Evolutionary conservation across 208 protist species (phyloP).

Genomic region (Leishmania amazonensis): DNA sequence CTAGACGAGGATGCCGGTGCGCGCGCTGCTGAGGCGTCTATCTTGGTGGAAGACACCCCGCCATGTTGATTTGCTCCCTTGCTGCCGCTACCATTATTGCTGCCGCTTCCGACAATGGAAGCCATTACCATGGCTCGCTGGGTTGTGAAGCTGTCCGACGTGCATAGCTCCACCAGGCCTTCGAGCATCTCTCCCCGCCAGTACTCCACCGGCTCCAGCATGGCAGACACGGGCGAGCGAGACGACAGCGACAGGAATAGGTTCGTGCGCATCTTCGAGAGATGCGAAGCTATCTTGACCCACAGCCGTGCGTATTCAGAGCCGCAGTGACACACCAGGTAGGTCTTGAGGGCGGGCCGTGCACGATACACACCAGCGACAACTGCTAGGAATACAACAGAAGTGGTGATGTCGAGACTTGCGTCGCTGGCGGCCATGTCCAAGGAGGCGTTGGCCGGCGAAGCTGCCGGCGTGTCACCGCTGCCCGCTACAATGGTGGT

Average conservation of each 20-base stretch:
- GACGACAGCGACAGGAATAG: conserved; percentile 40
- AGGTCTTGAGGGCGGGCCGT: conserved; percentile 44
- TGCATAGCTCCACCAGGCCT: conserved; percentile 65
- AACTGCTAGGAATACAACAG: conserved; percentile 52
- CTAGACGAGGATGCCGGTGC: neutral
- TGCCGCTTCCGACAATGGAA: conserved; percentile 3
- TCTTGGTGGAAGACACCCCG: neutral
- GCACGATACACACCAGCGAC: conserved; percentile 48
- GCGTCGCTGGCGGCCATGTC: conserved; percentile 5
- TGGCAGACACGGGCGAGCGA: conserved; percentile 30
- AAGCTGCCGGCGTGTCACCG: neutral
- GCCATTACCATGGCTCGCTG: conserved; percentile 41
- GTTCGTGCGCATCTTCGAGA: conserved; percentile 38
- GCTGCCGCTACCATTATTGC: neutral
- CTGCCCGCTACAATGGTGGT: neutral
- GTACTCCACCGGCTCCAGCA: conserved; percentile 39
- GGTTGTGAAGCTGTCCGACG: conserved; percentile 69
- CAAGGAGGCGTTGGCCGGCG: neutral
- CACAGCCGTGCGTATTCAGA: conserved; percentile 45
- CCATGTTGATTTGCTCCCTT: neutral
- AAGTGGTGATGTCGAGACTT: conserved; percentile 16
- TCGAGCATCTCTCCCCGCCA: conserved; percentile 77
- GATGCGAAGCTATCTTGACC: conserved; percentile 37
- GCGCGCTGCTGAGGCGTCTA: neutral
- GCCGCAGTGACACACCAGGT: conserved; percentile 35